Evolutionary conservation across 805 yeast genomes (phyloP), one percentile per base, ranked within the genome.

Genomic region (Candida chilensis): DNA sequence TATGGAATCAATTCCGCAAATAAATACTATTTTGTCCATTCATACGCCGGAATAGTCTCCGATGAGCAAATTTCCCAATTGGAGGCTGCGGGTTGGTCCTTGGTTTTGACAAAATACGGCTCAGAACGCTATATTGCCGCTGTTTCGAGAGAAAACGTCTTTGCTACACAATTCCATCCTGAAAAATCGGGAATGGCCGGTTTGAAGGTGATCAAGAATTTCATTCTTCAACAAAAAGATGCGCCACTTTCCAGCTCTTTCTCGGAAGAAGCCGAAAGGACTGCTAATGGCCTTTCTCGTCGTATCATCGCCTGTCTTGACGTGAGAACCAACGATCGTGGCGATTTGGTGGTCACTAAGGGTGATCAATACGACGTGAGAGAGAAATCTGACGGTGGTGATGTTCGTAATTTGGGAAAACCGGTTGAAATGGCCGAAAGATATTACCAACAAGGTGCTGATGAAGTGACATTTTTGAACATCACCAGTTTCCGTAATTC

Each of bases 111-210:
- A 1, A 62, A 56, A 32, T 92, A 92, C 52, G 94, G 94, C 2
- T 50, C 74, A 17, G 88, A 92, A 54, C 65, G 57, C 30, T 92
- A 88, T 44, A 61, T 92, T 37, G 94, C 96, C 11, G 92, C 97
- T 1, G 52, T 88, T 29, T 51, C 77, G 18, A 79, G 69, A 45
- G 85, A 68, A 35, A 88, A 86, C 38, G 62, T 90, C 8, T 84
- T 92, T 56, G 95, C 96, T 26, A 92, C 97, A 1, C 99, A 92
- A 54, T 92, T 92, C 55, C 99, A 92, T 56, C 99, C 99, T n/a
- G 99, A 92, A 50, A 92, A 92, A 54, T 85, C 96, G 3, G 98
- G 98, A 9, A 49, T 63, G 15, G 95, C 95, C 4, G 99, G 99
- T 29, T 61, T 92, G 27, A 69, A 71, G 37, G 74, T 90, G 7